These are phyloP conservation scores for Alternaria alternata DNA, from an alignment of 2,329 filamentous ascomycete genomes.

Conservation along the genomic window DNA sequence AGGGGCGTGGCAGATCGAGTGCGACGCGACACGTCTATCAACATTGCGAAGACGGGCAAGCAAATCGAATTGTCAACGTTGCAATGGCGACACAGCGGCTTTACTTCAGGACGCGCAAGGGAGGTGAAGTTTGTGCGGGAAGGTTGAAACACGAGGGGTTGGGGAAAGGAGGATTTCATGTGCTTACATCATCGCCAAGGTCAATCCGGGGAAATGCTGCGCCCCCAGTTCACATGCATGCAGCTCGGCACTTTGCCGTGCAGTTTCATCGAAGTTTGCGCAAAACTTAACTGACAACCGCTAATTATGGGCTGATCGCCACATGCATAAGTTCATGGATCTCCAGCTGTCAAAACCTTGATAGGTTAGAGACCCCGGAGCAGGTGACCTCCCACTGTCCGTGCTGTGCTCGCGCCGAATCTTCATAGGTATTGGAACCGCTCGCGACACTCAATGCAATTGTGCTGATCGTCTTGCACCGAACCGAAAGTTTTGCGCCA, in stretches of 20 bases:
- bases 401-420: neutral
- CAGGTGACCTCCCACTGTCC: neutral
- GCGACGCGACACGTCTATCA: neutral
- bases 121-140: neutral
- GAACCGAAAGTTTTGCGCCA: neutral
- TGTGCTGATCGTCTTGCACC: neutral
- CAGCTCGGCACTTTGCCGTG: neutral
- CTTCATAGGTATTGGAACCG: neutral
- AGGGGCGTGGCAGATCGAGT: neutral
- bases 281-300: neutral
- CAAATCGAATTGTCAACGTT: neutral
- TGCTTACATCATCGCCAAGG: neutral
- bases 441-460: neutral
- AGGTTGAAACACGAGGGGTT: neutral
- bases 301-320: neutral
- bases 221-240: neutral
- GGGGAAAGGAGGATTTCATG: neutral
- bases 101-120: neutral
- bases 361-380: neutral
- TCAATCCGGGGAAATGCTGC: neutral
- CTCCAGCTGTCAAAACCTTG: neutral
- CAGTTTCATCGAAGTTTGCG: neutral
- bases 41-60: neutral
- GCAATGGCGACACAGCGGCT: neutral
- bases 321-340: neutral